phyloP scores from a whole-genome alignment of 164 flowering plant species.

The Vitis labrusca region DNA sequence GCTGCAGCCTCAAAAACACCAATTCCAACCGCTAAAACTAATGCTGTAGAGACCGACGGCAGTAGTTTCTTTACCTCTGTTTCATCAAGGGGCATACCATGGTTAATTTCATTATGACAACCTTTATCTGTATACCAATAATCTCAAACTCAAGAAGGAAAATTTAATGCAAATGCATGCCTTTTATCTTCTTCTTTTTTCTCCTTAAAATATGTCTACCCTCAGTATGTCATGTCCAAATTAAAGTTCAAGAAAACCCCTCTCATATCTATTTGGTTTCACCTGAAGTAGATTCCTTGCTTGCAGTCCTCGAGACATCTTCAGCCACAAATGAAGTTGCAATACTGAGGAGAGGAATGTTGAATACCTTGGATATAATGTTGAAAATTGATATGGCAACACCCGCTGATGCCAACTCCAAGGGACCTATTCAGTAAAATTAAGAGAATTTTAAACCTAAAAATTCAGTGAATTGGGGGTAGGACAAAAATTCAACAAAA shows the following conservation, averaged over 20 bases:
- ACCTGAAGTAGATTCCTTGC: conserved; percentile 52
- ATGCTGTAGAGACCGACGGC: conserved; percentile 91
- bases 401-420: conserved; percentile 94
- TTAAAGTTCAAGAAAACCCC: neutral
- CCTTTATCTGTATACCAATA: conserved; percentile 23
- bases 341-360: conserved; percentile 92
- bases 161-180: neutral
- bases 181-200: too few relatives aligned
- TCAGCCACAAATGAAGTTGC: conserved; percentile 98
- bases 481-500: too few relatives aligned
- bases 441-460: neutral
- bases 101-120: conserved; percentile 19
- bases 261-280: conserved; percentile 1
- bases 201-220: too few relatives aligned
- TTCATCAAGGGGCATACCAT: conserved; percentile 30
- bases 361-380: conserved; percentile 84
- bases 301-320: conserved; percentile 62
- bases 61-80: conserved; percentile 58
- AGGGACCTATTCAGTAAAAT: conserved; percentile 48
- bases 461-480: neutral
- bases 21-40: conserved; percentile 73
- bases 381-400: conserved; percentile 89
- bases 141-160: neutral
- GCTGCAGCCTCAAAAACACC: conserved; percentile 86
- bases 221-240: too few relatives aligned